These are phyloP conservation scores for Mycena polygramma DNA, from an alignment of 768 basidiomycete genomes.

Conservation along the genomic window DNA sequence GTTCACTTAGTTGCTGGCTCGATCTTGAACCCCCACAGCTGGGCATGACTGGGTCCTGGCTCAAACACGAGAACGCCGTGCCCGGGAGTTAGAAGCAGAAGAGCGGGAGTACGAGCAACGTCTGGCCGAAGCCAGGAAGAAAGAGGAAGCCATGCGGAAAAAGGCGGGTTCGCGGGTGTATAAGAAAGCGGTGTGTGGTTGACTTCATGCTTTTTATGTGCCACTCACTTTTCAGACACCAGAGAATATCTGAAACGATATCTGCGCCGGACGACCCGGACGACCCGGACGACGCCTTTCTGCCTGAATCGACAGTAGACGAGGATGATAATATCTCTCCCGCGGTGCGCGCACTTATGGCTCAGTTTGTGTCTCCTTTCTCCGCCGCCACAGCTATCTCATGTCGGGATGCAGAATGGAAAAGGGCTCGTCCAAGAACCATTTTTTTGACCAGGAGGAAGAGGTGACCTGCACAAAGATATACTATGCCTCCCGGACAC, in stretches of 20 bases:
- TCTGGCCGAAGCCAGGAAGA: slow-evolving; percentile 70
- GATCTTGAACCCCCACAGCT: slow-evolving; percentile 39
- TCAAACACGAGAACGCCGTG: slow-evolving; percentile 75
- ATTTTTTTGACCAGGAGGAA: slow-evolving; percentile 45
- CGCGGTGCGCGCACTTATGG: slow-evolving; percentile 84
- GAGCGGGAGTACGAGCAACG: slow-evolving; percentile 75
- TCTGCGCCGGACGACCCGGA: slow-evolving; percentile 44
- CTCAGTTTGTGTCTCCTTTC: slow-evolving; percentile 63
- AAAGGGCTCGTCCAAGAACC: slow-evolving; percentile 28
- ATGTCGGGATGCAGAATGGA: slow-evolving; percentile 46
- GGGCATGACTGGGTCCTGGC: slow-evolving; percentile 83
- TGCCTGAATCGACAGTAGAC: slow-evolving; percentile 70
- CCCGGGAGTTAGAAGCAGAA: slow-evolving; percentile 75
- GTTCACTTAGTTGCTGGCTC: not conserved
- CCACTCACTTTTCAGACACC: slow-evolving; percentile 15
- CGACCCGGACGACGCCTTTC: slow-evolving; percentile 75
- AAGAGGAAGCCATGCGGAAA: slow-evolving; percentile 68
- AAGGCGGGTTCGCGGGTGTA: slow-evolving; percentile 67
- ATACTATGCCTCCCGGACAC: slow-evolving; percentile 95
- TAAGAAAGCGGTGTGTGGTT: slow-evolving; percentile 68
- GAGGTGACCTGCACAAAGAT: slow-evolving; percentile 84
- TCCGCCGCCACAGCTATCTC: slow-evolving; percentile 3
- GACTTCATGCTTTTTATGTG: not conserved
- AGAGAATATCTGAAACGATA: slow-evolving; percentile 36
- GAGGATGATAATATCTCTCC: slow-evolving; percentile 77